These are phyloP conservation scores for Rhodotorula sp. DNA, from an alignment of 1,284 basidiomycete species.

Conservation along the genomic window DNA sequence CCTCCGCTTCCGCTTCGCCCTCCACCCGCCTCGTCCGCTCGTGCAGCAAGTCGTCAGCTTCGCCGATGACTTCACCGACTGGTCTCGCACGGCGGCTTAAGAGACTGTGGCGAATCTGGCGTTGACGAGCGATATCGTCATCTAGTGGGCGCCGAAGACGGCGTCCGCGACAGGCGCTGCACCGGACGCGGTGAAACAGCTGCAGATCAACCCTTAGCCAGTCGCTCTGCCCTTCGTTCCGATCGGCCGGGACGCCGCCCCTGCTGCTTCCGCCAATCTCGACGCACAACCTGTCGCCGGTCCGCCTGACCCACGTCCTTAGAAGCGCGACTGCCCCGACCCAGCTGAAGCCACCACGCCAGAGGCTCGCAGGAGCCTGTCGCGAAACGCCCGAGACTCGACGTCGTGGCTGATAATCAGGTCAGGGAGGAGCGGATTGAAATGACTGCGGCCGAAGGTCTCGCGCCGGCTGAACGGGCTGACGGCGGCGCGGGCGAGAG, in stretches of 20 bases:
- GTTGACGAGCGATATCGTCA: not conserved
- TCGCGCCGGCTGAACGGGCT: not conserved
- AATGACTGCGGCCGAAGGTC: not conserved
- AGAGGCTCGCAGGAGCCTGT: too few species aligned
- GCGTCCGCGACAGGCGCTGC: not conserved
- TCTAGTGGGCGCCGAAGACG: not conserved
- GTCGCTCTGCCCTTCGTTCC: too few species aligned
- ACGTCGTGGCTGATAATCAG: not conserved
- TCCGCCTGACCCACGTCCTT: too few species aligned
- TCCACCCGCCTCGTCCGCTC: not conserved
- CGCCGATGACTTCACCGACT: not conserved
- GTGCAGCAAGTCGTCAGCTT: not conserved
- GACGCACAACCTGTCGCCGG: too few species aligned
- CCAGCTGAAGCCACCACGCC: too few species aligned
- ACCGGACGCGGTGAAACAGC: too few species aligned
- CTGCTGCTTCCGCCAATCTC: too few species aligned
- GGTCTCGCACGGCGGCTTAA: conserved; percentile 1
- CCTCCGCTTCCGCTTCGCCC: too few species aligned
- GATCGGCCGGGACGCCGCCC: too few species aligned
- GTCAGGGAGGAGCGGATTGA: not conserved
- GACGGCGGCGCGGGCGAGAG: not conserved
- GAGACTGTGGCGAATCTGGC: conserved; percentile 5
- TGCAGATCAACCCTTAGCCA: too few species aligned
- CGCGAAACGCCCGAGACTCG: too few species aligned
- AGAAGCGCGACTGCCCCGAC: too few species aligned